Percentiles rank a stretch among this genome's conserved stretches.
Conservation (phyloP, 2,329 filamentous ascomycete genomes). For the Penicillium palitans region DNA sequence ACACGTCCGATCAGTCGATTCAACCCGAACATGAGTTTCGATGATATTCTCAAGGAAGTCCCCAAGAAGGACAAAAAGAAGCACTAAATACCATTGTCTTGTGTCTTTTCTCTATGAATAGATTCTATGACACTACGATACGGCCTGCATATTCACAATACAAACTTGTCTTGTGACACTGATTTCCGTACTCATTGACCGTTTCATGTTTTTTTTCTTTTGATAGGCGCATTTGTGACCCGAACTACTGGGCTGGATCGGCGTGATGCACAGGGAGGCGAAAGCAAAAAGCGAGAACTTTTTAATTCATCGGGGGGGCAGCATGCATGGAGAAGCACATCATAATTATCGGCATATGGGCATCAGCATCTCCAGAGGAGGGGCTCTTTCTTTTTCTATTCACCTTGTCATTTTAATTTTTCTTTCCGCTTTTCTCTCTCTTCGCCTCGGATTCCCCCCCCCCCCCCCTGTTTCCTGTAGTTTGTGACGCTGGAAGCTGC, state of each 20-base stretch:
- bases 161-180: slow-evolving; percentile 1
- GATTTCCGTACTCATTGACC: background rate
- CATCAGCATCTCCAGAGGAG: slow-evolving; percentile 23
- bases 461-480: slow-evolving; percentile 20
- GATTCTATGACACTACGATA: background rate
- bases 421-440: slow-evolving; percentile 10
- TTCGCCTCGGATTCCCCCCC: slow-evolving; percentile 21
- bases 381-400: slow-evolving; percentile 15
- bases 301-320: slow-evolving; percentile 17
- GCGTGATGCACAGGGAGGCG: slow-evolving; percentile 26
- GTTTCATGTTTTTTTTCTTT: slow-evolving; percentile 18
- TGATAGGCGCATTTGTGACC: slow-evolving; percentile 26
- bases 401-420: slow-evolving; percentile 15
- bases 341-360: slow-evolving; percentile 29
- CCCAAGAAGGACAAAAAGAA: slow-evolving; percentile 42
- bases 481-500: slow-evolving; percentile 14
- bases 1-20: slow-evolving; percentile 42
- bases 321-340: slow-evolving; percentile 20
- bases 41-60: slow-evolving; percentile 48
- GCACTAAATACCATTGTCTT: slow-evolving; percentile 15
- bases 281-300: slow-evolving; percentile 19
- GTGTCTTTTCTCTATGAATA: slow-evolving; percentile 13
- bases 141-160: background rate
- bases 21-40: slow-evolving; percentile 53
- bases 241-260: slow-evolving; percentile 4